Evolutionary conservation across 768 basidiomycete genomes (phyloP).

Genomic region (Coprinellus micaceus): DNA sequence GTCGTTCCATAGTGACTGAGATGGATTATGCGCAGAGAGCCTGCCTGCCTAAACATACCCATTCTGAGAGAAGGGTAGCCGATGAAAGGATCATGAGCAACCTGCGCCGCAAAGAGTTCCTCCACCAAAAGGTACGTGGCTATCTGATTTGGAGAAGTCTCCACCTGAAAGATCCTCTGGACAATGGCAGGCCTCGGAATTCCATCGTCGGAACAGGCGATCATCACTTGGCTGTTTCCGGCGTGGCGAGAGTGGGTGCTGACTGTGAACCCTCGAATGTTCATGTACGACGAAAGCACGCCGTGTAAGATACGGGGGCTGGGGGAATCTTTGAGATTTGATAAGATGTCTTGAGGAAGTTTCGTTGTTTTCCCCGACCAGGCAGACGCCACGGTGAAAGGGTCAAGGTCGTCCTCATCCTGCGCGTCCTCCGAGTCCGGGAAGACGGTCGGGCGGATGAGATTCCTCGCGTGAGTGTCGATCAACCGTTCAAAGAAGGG

Average conservation of each 20-base stretch:
- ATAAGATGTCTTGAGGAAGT: neutral
- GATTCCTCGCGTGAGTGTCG: constrained; percentile 6
- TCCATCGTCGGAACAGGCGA: neutral
- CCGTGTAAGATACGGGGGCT: neutral
- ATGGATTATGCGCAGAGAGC: too few species aligned
- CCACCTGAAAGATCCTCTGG: neutral
- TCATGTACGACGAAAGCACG: neutral
- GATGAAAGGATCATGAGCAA: neutral
- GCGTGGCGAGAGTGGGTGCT: neutral
- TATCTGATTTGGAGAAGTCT: neutral
- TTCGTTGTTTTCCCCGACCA: neutral
- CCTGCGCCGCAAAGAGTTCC: neutral
- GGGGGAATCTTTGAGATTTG: neutral
- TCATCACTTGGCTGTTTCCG: neutral
- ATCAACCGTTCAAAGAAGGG: constrained; percentile 8
- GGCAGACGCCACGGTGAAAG: neutral
- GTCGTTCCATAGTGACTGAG: too few species aligned
- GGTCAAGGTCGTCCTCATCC: too few species aligned
- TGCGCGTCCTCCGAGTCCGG: neutral
- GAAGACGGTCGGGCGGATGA: neutral
- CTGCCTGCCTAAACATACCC: neutral
- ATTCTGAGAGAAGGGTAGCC: neutral
- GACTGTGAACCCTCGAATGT: neutral
- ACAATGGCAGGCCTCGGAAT: neutral
- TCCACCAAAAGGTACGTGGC: neutral